phyloP scores from a whole-genome alignment of 108 stramenopile genomes.

The Pseudonitzschia multiseries region DNA sequence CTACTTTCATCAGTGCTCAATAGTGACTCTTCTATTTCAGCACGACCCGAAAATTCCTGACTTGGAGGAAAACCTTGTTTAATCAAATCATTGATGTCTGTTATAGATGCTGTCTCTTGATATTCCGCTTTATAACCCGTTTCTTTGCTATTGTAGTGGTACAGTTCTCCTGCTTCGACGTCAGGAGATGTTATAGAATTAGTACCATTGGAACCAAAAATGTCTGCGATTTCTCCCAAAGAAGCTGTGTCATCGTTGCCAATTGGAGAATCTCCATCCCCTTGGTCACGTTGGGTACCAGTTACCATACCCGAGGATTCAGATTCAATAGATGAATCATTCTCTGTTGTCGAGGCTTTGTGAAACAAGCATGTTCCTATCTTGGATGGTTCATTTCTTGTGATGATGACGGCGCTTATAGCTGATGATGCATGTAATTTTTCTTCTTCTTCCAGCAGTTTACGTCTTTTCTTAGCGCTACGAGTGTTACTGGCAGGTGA shows the following conservation, averaged over 20 bases:
- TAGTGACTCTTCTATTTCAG: background rate
- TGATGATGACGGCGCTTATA: background rate
- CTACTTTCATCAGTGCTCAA: background rate
- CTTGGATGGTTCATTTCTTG: background rate
- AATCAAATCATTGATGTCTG: conserved; percentile 24
- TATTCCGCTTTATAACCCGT: background rate
- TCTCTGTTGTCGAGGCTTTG: background rate
- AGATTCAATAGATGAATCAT: background rate
- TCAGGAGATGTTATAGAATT: background rate
- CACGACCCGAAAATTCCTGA: background rate
- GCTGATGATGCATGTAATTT: background rate
- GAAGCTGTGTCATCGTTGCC: conserved; percentile 22
- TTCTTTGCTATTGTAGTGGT: background rate
- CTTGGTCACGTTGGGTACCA: background rate
- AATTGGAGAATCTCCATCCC: too few relatives aligned
- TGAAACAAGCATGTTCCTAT: conserved; percentile 2
- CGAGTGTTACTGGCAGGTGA: conserved; percentile 72
- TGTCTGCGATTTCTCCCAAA: conserved; percentile 22
- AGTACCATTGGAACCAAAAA: conserved; percentile 17
- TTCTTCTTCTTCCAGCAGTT: background rate
- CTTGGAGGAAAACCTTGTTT: background rate
- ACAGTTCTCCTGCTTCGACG: background rate
- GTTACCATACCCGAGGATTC: background rate
- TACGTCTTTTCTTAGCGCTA: conserved; percentile 21
- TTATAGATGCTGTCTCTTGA: conserved; percentile 29